Percentiles rank a stretch among this genome's conserved stretches.
phyloP scores from a whole-genome alignment of 352 stramenopile species.

The Pythium phragmitis region DNA sequence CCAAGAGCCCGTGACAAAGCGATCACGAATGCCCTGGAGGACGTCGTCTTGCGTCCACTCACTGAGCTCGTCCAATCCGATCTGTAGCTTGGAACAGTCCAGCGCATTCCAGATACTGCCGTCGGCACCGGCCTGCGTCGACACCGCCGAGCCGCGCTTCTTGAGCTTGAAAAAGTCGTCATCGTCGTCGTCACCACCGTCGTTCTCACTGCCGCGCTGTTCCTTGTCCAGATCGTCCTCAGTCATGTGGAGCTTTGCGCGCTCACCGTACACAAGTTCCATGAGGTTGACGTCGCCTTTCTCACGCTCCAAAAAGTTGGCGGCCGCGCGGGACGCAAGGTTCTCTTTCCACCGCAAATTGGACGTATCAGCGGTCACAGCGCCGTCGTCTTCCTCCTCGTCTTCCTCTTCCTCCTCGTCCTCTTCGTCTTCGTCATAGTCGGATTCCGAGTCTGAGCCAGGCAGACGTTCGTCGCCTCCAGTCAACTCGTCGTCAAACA shows the following conservation, averaged over 20 bases:
- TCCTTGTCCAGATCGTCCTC: constrained; percentile 67
- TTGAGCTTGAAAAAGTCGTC: constrained; percentile 82
- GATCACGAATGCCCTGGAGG: constrained; percentile 85
- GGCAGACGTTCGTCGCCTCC: constrained; percentile 26
- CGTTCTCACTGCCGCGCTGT: constrained; percentile 33
- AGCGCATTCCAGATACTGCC: constrained; percentile 74
- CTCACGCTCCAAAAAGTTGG: constrained; percentile 85
- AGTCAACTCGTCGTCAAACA: constrained; percentile 69
- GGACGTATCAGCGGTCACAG: constrained; percentile 49
- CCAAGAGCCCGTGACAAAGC: constrained; percentile 98
- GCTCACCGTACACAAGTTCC: constrained; percentile 90
- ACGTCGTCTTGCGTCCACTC: constrained; percentile 76
- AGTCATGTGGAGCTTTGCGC: constrained; percentile 79
- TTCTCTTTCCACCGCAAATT: constrained; percentile 87
- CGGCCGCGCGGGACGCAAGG: constrained; percentile 77
- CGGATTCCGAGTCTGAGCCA: constrained; percentile 39
- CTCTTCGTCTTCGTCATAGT: constrained; percentile 51
- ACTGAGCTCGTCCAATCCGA: constrained; percentile 61
- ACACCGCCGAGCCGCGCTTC: constrained; percentile 32
- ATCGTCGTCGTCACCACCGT: constrained; percentile 57
- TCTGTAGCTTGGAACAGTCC: constrained; percentile 81
- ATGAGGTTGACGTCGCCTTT: constrained; percentile 86
- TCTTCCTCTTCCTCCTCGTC: constrained; percentile 48
- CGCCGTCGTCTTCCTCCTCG: constrained; percentile 31
- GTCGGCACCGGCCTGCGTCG: constrained; percentile 35